These are phyloP conservation scores for Saturnispora dispora DNA, from an alignment of 805 yeast genomes.

Conservation along the genomic window DNA sequence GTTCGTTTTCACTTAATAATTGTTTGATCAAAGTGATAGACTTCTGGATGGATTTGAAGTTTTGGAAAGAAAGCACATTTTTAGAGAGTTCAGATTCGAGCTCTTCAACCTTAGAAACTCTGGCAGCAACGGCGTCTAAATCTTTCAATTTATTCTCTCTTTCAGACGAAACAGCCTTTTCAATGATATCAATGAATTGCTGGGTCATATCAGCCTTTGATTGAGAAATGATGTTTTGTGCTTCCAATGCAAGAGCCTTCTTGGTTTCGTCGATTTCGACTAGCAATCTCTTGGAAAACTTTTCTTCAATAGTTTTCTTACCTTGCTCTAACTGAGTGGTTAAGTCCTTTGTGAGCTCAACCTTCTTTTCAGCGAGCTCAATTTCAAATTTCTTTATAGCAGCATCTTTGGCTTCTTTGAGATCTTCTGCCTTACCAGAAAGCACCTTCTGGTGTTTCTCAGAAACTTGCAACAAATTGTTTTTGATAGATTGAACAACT, in stretches of 20 bases:
- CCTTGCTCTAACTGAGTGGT: constrained; percentile 53
- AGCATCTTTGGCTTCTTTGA: constrained; percentile 4
- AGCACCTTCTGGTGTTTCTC: constrained; percentile 19
- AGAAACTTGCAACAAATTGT: constrained; percentile 16
- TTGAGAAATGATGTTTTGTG: constrained; percentile 61
- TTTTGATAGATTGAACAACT: constrained; percentile 17
- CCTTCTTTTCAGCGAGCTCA: constrained; percentile 32
- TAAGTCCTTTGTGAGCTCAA: constrained; percentile 49
- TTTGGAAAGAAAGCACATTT: constrained; percentile 31
- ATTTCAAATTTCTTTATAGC: constrained; percentile 21
- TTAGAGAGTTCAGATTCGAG: constrained; percentile 38
- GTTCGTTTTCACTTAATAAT: constrained; percentile 29
- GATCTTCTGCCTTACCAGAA: constrained; percentile 24
- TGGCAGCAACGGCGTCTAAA: constrained; percentile 48
- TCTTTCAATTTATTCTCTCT: constrained; percentile 72
- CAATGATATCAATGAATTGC: constrained; percentile 50
- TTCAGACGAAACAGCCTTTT: constrained; percentile 56
- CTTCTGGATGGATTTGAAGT: constrained; percentile 35
- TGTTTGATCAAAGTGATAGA: constrained; percentile 35
- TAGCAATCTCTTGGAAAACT: constrained; percentile 47
- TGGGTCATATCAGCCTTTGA: constrained; percentile 61
- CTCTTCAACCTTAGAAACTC: constrained; percentile 47
- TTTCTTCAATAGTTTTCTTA: constrained; percentile 48
- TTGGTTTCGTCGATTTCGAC: constrained; percentile 62
- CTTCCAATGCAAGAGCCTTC: constrained; percentile 56